These are phyloP conservation scores for Candida methanosorbosa DNA, from an alignment of 805 yeast species.

Conservation along the genomic window DNA sequence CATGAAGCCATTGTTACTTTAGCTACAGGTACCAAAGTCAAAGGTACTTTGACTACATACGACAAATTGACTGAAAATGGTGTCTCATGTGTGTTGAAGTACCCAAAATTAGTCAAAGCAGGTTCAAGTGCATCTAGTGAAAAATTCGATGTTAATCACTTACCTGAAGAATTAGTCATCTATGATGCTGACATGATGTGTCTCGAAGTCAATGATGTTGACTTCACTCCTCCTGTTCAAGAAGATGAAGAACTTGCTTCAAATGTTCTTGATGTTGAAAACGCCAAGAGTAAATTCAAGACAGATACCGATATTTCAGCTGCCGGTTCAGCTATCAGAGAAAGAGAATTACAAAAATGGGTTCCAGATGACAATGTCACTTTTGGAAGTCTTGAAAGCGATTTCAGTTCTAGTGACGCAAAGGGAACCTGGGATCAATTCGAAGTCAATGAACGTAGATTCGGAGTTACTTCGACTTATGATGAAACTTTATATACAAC, in stretches of 20 bases:
- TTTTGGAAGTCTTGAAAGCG: constrained; percentile 29
- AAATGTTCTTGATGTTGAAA: constrained; percentile 5
- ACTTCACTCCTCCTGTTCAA: constrained; percentile 16
- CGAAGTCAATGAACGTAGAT: constrained; percentile 79
- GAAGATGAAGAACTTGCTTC: constrained; percentile 7
- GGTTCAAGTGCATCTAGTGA: constrained; percentile 26
- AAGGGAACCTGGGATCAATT: constrained; percentile 81
- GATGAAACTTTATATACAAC: constrained; percentile 89
- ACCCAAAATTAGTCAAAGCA: constrained; percentile 35
- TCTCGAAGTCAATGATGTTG: constrained; percentile 33
- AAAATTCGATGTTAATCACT: constrained; percentile 20
- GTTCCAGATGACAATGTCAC: constrained; percentile 44
- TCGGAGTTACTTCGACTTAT: constrained; percentile 77
- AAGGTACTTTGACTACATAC: constrained; percentile 50
- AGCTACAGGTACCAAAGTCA: constrained; percentile 48
- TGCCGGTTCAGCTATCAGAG: constrained; percentile 31
- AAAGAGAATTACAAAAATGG: constrained; percentile 81
- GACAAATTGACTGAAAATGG: constrained; percentile 30
- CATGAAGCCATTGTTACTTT: constrained; percentile 49
- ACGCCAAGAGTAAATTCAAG: constrained; percentile 36
- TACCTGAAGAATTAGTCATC: constrained; percentile 35
- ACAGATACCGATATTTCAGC: constrained; percentile 84
- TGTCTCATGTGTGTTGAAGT: constrained; percentile 46
- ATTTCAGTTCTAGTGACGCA: constrained; percentile 6
- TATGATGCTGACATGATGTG: constrained; percentile 43